These are phyloP conservation scores for Rubroboletus satanas DNA, from an alignment of 768 basidiomycete genomes.

Conservation along the genomic window DNA sequence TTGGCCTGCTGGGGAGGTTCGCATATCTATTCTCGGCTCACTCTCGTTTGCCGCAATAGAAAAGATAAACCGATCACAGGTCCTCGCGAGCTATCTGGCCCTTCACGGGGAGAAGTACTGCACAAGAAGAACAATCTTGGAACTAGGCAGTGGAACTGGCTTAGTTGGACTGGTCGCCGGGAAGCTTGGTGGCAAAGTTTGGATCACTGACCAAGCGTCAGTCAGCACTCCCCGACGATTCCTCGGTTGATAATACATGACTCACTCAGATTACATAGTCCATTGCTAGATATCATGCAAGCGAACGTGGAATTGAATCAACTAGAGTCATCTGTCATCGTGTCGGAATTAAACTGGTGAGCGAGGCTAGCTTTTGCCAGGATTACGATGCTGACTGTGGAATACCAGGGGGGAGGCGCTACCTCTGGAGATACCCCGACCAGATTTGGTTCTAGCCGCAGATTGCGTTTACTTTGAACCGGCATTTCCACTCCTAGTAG, in stretches of 20 bases:
- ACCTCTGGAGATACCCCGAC: conserved; percentile 43
- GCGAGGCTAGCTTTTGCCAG: conserved; percentile 20
- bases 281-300: conserved; percentile 73
- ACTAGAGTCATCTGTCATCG: conserved; percentile 48
- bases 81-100: conserved; percentile 72
- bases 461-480: conserved; percentile 97
- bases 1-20: conserved; percentile 90
- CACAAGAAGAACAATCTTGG: conserved; percentile 57
- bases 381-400: conserved; percentile 4
- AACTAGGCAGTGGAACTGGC: conserved; percentile 90
- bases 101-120: conserved; percentile 50
- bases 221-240: conserved; percentile 33
- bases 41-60: neutral
- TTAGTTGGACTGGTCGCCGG: conserved; percentile 86
- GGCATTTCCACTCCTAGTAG: conserved; percentile 81
- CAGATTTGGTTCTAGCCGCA: conserved; percentile 79
- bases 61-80: conserved; percentile 39
- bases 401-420: conserved; percentile 59
- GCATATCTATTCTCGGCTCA: conserved; percentile 13
- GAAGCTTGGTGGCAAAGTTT: conserved; percentile 61
- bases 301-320: conserved; percentile 68
- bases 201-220: conserved; percentile 89
- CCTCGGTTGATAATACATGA: conserved; percentile 2
- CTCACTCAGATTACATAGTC: conserved; percentile 41
- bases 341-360: conserved; percentile 81